Percentiles rank a stretch among this genome's conserved stretches.
phyloP scores from a whole-genome alignment of 352 stramenopile species.

The Globisporangium parvum region DNA sequence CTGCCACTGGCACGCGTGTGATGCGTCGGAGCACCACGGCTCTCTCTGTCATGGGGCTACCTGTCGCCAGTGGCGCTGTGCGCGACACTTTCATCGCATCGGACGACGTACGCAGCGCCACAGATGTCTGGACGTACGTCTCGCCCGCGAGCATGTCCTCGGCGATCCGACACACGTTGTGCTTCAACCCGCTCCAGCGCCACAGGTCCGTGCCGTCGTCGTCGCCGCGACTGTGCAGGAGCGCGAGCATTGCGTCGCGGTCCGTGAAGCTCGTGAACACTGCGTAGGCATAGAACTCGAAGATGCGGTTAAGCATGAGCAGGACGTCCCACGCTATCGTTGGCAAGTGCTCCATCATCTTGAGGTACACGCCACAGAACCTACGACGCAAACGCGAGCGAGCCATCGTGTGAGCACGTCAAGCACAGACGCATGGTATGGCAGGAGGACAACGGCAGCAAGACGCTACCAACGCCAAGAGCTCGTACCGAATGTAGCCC shows the following conservation, averaged over 20 bases:
- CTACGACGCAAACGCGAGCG: slow-evolving; percentile 15
- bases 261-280: slow-evolving; percentile 65
- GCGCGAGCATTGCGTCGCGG: slow-evolving; percentile 32
- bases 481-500: slow-evolving; percentile 56
- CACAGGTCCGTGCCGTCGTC: slow-evolving; percentile 19
- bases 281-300: slow-evolving; percentile 77
- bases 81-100: background rate
- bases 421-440: background rate
- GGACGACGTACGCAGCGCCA: slow-evolving; percentile 16
- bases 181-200: slow-evolving; percentile 35
- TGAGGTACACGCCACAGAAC: slow-evolving; percentile 77
- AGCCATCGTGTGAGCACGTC: background rate
- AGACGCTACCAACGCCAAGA: background rate
- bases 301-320: slow-evolving; percentile 62
- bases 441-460: background rate
- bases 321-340: slow-evolving; percentile 68
- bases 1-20: slow-evolving; percentile 28
- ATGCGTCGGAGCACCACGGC: slow-evolving; percentile 48
- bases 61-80: slow-evolving; percentile 16
- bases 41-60: slow-evolving; percentile 17
- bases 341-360: slow-evolving; percentile 84
- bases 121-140: slow-evolving; percentile 38
- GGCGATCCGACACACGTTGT: slow-evolving; percentile 46
- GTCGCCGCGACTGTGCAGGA: slow-evolving; percentile 31
- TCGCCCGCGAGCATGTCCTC: slow-evolving; percentile 43